Conservation (phyloP, 1,139 yeast genomes). For the Pichia sp. region DNA sequence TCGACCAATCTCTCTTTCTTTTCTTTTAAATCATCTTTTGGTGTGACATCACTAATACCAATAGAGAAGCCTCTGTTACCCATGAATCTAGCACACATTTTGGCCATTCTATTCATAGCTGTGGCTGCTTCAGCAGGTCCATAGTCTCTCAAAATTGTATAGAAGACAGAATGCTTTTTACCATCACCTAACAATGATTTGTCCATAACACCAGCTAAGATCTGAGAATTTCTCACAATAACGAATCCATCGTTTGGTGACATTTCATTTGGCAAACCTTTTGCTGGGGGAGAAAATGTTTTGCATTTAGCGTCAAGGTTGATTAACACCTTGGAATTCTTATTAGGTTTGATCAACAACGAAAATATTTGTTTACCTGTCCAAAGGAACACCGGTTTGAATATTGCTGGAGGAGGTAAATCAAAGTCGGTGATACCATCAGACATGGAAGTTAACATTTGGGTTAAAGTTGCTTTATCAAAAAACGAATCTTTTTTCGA, state of each 20-base stretch:
- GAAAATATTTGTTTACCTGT: conserved; percentile 96
- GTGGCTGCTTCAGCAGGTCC: conserved; percentile 93
- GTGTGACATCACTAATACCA: conserved; percentile 97
- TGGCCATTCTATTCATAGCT: conserved; percentile 99
- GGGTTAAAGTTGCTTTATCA: conserved; percentile 81
- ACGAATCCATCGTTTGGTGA: conserved; percentile 96
- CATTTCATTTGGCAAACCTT: conserved; percentile 80
- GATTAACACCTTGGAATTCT: conserved; percentile 68
- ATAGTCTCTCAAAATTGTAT: conserved; percentile 88
- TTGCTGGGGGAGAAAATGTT: conserved; percentile 72
- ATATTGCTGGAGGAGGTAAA: conserved; percentile 89
- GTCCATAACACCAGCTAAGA: conserved; percentile 94
- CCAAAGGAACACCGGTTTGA: conserved; percentile 88
- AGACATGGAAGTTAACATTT: conserved; percentile 89
- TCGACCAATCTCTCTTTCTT: conserved; percentile 90
- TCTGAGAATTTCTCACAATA: conserved; percentile 81
- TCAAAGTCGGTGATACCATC: conserved; percentile 88
- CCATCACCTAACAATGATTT: conserved; percentile 96
- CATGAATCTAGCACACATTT: conserved; percentile 87
- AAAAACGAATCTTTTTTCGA: conserved; percentile 91
- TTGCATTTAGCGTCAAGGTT: conserved; percentile 94
- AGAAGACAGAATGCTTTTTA: conserved; percentile 93
- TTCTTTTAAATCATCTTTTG: conserved; percentile 69
- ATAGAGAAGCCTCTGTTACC: conserved; percentile 96
- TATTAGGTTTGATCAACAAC: conserved; percentile 78